These are phyloP conservation scores for Cladosporium sp. DNA, from an alignment of 2,329 filamentous ascomycete genomes.

Conservation along the genomic window DNA sequence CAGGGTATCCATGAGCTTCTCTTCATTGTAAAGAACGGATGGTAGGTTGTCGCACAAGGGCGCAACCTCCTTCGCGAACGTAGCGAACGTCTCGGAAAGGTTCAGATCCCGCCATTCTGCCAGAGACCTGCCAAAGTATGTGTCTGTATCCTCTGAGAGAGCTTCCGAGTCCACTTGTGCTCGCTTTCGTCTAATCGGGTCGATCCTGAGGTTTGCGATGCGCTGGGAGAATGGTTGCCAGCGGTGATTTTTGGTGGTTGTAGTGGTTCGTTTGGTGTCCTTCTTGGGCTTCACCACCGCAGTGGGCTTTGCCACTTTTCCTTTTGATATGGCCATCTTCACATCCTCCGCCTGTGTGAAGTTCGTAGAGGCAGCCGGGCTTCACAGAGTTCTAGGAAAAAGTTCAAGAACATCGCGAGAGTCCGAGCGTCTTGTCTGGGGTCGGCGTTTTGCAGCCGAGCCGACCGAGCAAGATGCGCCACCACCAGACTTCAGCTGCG, in stretches of 20 bases:
- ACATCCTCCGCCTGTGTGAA: conserved; percentile 26
- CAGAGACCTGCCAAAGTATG: conserved; percentile 80
- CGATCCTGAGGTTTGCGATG: conserved; percentile 88
- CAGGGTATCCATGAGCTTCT: conserved; percentile 77
- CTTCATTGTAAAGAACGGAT: conserved; percentile 88
- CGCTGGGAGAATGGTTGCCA: conserved; percentile 91
- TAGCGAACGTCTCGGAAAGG: conserved; percentile 75
- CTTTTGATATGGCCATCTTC: conserved; percentile 49
- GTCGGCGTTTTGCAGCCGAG: conserved; percentile 10
- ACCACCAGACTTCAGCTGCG: background rate
- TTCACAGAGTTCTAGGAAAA: conserved; percentile 14
- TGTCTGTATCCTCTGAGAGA: conserved; percentile 78
- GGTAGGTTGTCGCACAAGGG: conserved; percentile 86
- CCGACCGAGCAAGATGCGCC: background rate
- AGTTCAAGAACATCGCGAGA: conserved; percentile 5
- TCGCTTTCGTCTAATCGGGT: conserved; percentile 87
- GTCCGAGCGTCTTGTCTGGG: conserved; percentile 8
- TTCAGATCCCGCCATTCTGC: conserved; percentile 93
- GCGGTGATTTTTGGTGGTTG: conserved; percentile 78
- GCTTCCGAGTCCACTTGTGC: conserved; percentile 62
- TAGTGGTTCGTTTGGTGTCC: conserved; percentile 62
- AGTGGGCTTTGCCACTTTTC: conserved; percentile 36
- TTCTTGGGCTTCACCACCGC: conserved; percentile 61
- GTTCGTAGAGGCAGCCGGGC: background rate
- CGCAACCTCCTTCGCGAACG: conserved; percentile 73